phyloP scores from a whole-genome alignment of 371 early-diverging fungal species.

The Rhizopus stolonifer region DNA sequence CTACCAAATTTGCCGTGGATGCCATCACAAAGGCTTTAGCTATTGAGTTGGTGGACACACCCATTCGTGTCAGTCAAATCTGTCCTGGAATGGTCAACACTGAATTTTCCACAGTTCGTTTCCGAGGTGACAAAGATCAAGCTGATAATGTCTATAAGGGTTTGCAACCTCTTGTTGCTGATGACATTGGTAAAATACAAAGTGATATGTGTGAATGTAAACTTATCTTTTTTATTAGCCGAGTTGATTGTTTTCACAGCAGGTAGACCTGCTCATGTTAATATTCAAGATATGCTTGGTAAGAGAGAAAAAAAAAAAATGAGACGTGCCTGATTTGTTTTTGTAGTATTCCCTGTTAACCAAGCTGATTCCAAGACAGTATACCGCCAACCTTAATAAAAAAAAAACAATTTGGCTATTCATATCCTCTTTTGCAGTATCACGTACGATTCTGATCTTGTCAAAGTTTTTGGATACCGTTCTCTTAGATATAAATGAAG shows the following conservation, averaged over 20 bases:
- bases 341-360: constrained; percentile 64
- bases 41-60: constrained; percentile 75
- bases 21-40: constrained; percentile 78
- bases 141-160: constrained; percentile 85
- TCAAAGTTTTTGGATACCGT: constrained; percentile 1
- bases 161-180: constrained; percentile 63
- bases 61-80: constrained; percentile 75
- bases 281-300: constrained; percentile 73
- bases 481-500: neutral
- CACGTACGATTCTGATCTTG: neutral
- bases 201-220: neutral
- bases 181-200: constrained; percentile 57
- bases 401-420: neutral
- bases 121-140: constrained; percentile 75
- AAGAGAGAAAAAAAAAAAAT: neutral
- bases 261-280: constrained; percentile 78
- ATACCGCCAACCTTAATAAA: constrained; percentile 31
- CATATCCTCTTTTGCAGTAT: constrained; percentile 1
- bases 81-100: constrained; percentile 87
- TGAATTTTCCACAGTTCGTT: constrained; percentile 88
- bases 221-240: constrained; percentile 31
- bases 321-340: neutral
- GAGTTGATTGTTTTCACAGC: constrained; percentile 87
- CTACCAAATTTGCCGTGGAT: constrained; percentile 85
- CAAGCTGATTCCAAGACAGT: constrained; percentile 69